These are phyloP conservation scores for Hirsutella minnesotensis DNA, from an alignment of 2,329 filamentous ascomycete species.

Conservation along the genomic window DNA sequence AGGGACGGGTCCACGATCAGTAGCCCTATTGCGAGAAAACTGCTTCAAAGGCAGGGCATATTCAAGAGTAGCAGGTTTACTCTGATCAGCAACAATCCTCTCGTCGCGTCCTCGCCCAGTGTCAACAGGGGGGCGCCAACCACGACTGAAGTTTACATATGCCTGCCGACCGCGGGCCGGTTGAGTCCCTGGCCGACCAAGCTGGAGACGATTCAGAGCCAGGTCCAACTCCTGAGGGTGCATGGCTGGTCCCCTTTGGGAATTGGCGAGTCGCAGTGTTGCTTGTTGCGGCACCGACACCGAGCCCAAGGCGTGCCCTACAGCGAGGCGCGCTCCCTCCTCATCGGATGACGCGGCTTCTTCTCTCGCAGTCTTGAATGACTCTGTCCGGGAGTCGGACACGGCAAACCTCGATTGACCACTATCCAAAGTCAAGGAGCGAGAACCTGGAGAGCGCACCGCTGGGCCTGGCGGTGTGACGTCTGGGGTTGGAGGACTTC, in stretches of 20 bases:
- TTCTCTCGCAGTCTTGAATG: constrained; percentile 62
- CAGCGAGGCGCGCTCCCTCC: constrained; percentile 31
- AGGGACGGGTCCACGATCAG: constrained; percentile 34
- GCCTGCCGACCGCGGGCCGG: constrained; percentile 33
- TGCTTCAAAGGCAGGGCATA: constrained; percentile 38
- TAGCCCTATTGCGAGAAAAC: constrained; percentile 15
- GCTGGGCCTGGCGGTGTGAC: constrained; percentile 54
- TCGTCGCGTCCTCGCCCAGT: constrained; percentile 30
- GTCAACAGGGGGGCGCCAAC: constrained; percentile 38
- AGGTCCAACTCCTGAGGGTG: constrained; percentile 26
- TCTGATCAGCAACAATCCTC: no score
- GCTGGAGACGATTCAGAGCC: constrained; percentile 28
- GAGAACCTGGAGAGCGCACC: constrained; percentile 30
- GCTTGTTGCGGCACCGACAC: constrained; percentile 31
- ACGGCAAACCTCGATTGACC: constrained; percentile 40
- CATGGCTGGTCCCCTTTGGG: constrained; percentile 5
- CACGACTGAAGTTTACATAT: constrained; percentile 46
- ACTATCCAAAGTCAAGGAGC: constrained; percentile 36
- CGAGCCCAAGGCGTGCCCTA: constrained; percentile 26
- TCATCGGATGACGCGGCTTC: constrained; percentile 52
- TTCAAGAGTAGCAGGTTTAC: constrained; percentile 10
- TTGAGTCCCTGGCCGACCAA: constrained; percentile 25
- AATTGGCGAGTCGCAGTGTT: constrained; percentile 24
- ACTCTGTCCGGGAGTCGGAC: constrained; percentile 52
- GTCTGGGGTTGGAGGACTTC: constrained; percentile 63